Conservation (phyloP, 164 flowering plant genomes). For the Piper betle region DNA sequence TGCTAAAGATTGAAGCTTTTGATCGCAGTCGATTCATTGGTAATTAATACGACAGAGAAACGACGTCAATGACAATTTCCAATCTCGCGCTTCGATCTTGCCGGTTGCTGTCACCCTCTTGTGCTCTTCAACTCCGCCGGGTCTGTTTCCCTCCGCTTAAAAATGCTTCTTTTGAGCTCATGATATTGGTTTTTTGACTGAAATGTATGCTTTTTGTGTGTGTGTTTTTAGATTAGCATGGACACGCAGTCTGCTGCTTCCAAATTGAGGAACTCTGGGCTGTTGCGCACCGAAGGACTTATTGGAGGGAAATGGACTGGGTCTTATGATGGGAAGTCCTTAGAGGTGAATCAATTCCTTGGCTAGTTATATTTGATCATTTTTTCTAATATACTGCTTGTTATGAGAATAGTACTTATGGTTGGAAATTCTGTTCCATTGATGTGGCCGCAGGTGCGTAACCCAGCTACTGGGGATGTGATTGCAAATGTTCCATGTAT, state of each 20-base stretch:
- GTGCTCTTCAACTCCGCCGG: not conserved
- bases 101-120: not conserved
- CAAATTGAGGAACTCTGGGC: constrained; percentile 35
- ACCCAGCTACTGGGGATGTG: constrained; percentile 88
- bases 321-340: constrained; percentile 66
- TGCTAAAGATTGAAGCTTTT: too few species aligned
- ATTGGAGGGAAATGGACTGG: constrained; percentile 86
- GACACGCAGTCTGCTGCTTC: constrained; percentile 31
- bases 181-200: not conserved
- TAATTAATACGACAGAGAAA: too few species aligned
- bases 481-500: constrained; percentile 69
- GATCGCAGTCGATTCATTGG: too few species aligned
- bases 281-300: constrained; percentile 59
- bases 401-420: not conserved
- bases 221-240: constrained; percentile 37
- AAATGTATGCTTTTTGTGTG: not conserved
- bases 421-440: not conserved
- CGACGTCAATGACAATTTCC: not conserved
- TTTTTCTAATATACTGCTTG: constrained; percentile 1
- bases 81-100: not conserved
- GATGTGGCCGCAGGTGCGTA: constrained; percentile 45
- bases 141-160: not conserved
- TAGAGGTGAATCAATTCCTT: constrained; percentile 33
- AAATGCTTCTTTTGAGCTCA: not conserved
- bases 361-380: too few species aligned